Percentiles rank a stretch among this genome's conserved stretches.
phyloP scores from a whole-genome alignment of 1,284 basidiomycete genomes.

The Rhodotorula sp. region DNA sequence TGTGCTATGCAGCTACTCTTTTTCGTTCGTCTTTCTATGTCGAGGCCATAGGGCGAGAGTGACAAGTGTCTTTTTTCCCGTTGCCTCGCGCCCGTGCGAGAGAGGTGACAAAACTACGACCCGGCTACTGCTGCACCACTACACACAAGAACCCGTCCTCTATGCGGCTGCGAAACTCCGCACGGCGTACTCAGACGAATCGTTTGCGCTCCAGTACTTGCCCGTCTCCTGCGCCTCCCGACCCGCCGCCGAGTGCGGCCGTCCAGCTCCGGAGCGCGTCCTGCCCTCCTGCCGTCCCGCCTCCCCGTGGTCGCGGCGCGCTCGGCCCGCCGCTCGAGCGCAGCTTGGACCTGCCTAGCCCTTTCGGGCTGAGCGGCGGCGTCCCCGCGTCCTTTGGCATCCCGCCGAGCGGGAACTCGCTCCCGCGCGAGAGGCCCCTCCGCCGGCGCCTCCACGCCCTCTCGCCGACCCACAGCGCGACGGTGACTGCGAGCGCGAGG shows the following conservation, averaged over 20 bases:
- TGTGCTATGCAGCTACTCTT: background rate
- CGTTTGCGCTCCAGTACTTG: constrained; percentile 17
- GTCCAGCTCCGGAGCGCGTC: background rate
- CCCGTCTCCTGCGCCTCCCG: background rate
- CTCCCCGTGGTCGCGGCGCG: too few relatives aligned
- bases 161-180: too few relatives aligned
- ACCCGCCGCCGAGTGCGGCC: background rate
- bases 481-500: constrained; percentile 19
- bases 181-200: constrained; percentile 5
- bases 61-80: too few relatives aligned
- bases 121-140: too few relatives aligned
- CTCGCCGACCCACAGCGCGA: constrained; percentile 7
- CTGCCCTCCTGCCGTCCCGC: background rate
- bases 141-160: too few relatives aligned
- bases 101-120: too few relatives aligned
- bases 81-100: too few relatives aligned
- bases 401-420: constrained; percentile 32
- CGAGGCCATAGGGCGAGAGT: too few relatives aligned
- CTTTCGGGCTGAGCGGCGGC: constrained; percentile 22
- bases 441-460: constrained; percentile 8
- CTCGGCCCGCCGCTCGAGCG: background rate
- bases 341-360: background rate
- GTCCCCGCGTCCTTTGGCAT: constrained; percentile 21
- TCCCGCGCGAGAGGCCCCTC: constrained; percentile 6
- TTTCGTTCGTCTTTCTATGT: too few relatives aligned